Evolutionary conservation across 768 basidiomycete genomes (phyloP), one percentile per base, ranked within the genome.

Genomic region (Trametes maxima): DNA sequence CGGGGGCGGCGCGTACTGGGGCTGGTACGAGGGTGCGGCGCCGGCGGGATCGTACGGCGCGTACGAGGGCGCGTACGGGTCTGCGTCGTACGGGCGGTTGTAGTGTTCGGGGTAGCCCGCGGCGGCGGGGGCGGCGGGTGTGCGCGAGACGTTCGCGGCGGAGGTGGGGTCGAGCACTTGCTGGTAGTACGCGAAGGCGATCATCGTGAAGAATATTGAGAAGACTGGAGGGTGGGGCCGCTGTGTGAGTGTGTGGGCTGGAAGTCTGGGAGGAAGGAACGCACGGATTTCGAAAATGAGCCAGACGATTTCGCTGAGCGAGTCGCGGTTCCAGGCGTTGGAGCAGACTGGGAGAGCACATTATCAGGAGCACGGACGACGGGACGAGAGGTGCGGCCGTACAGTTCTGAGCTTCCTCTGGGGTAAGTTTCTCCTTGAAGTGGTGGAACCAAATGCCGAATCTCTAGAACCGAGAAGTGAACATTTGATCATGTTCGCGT

Each of bases 121-220:
- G n/a, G 40, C 43, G 12, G 64, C 78, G 58, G 72, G 71, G 19
- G 58, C 76, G 61, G 64, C 76, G 61, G 64, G 85, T n/a, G 70
- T 51, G 43, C 85, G 84, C 13, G 74, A 68, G 43, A 78, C 66
- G 69, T 88, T 87, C 54, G 75, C 80, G 40, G 79, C 72, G 63
- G 83, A 83, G 3, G 81, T 72, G 1, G 92, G 92, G 71, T 92
- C 88, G 36, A 86, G 80, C 1, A 85, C 69, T 74, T 95, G 92
- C 22, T 87, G 86, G 69, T 89, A 86, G 77, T 87, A 95, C 14
- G 81, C 78, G 70, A 88, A 89, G 2, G 86, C 83, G 65, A 90
- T 67, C 49, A 80, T 64, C n/a, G 83, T 80, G 78, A 92, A 91
- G 60, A 93, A 70, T 39, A 77, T 65, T 45, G 81, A 78, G 48